phyloP scores from a whole-genome alignment of 75 land plant species.

The Isoetes taiwanensis region DNA sequence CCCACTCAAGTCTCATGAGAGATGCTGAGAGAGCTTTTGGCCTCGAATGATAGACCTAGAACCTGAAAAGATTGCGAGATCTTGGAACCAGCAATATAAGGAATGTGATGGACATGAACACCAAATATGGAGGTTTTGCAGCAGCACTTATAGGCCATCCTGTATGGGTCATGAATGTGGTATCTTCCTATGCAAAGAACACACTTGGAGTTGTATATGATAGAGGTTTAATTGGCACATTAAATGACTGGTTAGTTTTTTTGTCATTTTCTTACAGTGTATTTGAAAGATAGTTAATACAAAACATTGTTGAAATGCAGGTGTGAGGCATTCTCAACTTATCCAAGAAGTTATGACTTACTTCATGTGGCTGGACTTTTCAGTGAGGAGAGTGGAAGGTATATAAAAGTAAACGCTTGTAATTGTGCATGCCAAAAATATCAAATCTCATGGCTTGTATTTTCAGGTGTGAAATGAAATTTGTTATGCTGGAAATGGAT shows the following conservation, averaged over 20 bases:
- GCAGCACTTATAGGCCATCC: slow-evolving; percentile 17
- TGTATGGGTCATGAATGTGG: slow-evolving; percentile 36
- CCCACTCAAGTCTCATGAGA: too few species aligned
- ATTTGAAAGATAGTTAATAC: not conserved
- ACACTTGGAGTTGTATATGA: slow-evolving; percentile 18
- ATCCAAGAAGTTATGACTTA: slow-evolving; percentile 25
- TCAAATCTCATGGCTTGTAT: too few species aligned
- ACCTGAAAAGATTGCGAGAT: too few species aligned
- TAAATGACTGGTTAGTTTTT: slow-evolving; percentile 36
- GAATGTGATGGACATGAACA: slow-evolving; percentile 36
- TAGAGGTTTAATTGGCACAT: slow-evolving; percentile 30
- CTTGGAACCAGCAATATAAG: slow-evolving; percentile 17
- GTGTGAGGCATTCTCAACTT: slow-evolving; percentile 29
- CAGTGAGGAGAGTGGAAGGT: too few species aligned
- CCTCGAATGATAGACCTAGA: too few species aligned
- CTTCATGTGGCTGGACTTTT: slow-evolving; percentile 19
- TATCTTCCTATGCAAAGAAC: slow-evolving; percentile 18
- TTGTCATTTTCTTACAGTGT: too few species aligned
- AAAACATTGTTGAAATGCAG: not conserved
- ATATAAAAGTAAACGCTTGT: too few species aligned
- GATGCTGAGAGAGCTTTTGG: too few species aligned
- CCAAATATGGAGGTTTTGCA: slow-evolving; percentile 27
- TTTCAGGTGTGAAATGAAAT: too few species aligned
- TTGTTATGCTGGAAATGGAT: too few species aligned
- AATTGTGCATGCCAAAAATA: too few species aligned